A percentile compares a stretch with the other conserved stretches of the same genome.
phyloP scores from a whole-genome alignment of 2,329 filamentous ascomycete species.

The Cordyceps javanica region DNA sequence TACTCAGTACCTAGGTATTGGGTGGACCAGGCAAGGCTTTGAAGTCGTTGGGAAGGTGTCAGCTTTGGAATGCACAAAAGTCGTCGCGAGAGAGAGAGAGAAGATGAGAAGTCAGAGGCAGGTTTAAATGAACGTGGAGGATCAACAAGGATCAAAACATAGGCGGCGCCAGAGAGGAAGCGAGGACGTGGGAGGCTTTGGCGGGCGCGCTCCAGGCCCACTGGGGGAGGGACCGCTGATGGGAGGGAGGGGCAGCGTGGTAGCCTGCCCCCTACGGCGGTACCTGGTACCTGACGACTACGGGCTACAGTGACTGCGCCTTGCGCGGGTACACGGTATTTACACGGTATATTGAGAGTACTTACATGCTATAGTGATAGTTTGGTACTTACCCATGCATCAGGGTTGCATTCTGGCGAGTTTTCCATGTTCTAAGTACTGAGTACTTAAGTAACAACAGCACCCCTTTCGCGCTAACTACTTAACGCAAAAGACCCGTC shows the following conservation, averaged over 20 bases:
- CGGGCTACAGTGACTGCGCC: background rate
- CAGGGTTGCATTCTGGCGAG: too few species aligned
- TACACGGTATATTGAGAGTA: background rate
- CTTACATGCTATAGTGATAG: too few species aligned
- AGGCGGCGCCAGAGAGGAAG: constrained; percentile 4
- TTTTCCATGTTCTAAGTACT: too few species aligned
- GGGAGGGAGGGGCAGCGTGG: background rate
- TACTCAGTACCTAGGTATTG: too few species aligned
- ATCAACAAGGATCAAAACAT: constrained; percentile 14
- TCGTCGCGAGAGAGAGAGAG: background rate
- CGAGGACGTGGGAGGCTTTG: background rate
- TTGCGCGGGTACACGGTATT: background rate
- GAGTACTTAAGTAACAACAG: too few species aligned
- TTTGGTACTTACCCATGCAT: too few species aligned
- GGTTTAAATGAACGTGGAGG: background rate
- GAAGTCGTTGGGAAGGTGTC: background rate
- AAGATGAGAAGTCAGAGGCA: background rate
- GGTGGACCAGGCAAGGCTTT: background rate
- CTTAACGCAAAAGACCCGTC: too few species aligned
- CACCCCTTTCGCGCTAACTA: too few species aligned
- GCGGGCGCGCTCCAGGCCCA: constrained; percentile 3
- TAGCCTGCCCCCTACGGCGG: background rate
- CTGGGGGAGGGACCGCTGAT: background rate
- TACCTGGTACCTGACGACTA: constrained; percentile 1
- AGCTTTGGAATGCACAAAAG: background rate